Conservation (phyloP, 805 yeast species). For the Monosporozyma siamensis region DNA sequence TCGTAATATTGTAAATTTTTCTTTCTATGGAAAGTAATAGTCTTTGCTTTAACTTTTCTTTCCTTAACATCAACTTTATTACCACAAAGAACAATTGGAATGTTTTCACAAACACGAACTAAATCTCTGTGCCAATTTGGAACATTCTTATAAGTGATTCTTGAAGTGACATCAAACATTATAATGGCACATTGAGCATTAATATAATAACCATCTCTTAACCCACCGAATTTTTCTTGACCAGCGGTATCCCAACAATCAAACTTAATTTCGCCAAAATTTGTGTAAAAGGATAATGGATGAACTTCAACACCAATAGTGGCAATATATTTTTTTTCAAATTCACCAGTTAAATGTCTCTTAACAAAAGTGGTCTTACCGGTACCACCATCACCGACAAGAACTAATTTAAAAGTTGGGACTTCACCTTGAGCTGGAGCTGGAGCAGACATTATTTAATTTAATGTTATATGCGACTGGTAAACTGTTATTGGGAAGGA, state of each 20-base stretch:
- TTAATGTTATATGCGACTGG: too few species aligned
- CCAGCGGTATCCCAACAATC: conserved; percentile 99
- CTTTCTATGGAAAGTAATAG: conserved; percentile 99
- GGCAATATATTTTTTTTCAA: conserved; percentile 97
- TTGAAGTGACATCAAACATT: conserved; percentile 98
- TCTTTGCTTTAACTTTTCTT: conserved; percentile 99
- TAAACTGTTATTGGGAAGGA: neutral
- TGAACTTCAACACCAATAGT: conserved; percentile 99
- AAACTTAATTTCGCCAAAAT: conserved; percentile 96
- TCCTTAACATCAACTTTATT: conserved; percentile 99
- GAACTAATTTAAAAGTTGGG: conserved; percentile 95
- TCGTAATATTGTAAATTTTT: conserved; percentile 99
- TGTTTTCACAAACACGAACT: conserved; percentile 99
- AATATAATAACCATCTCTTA: conserved; percentile 99
- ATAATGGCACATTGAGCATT: conserved; percentile 99
- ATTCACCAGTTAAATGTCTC: conserved; percentile 99
- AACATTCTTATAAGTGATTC: conserved; percentile 98
- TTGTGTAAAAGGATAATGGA: conserved; percentile 96
- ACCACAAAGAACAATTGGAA: conserved; percentile 98
- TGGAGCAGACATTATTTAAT: conserved; percentile 10
- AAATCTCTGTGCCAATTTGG: conserved; percentile 99
- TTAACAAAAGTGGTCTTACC: conserved; percentile 99
- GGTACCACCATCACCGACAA: conserved; percentile 99
- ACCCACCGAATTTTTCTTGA: conserved; percentile 99
- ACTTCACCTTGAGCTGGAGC: conserved; percentile 39